Base-by-base conservation (phyloP, 1,284 basidiomycete species). In the Papiliotrema fonsecae region DNA sequence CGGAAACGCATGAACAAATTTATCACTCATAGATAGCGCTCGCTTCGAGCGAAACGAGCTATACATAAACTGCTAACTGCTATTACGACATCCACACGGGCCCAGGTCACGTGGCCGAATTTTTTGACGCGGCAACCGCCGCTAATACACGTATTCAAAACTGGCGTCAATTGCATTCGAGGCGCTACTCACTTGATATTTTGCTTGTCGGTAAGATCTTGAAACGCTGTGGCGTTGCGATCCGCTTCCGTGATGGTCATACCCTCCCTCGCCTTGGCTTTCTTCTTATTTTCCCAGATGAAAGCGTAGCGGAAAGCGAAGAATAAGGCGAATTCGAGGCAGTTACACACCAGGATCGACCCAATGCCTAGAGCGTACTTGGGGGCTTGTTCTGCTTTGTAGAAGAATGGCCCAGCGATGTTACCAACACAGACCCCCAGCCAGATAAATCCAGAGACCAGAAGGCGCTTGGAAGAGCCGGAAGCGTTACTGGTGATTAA, bases 401-500 rank as follows among this genome's bases (percentile, higher is more conserved):
- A 76, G 42, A 77, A 68, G 69, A 77, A 76, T 4, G 70, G 73
- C 1, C 67, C 22, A n/a, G 34, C 14, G n/a, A 19, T 62, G 44
- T 77, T 77, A 4, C 75, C 72, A 41, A 66, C 49, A 30, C 67
- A 73, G 0, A 64, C 70, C n/a, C 72, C 70, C 36, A 69, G 50
- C 69, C 70, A 68, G 44, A 66, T 66, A 40, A 61, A 61, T 52
- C 69, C 68, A 40, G 69, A 69, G 31, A 61, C 67, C 21, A 69
- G 60, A 72, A 74, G 72, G 57, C 75, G 76, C 66, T 78, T 78
- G 18, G 74, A 73, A 55, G 75, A 72, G 16, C 77, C 77, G 27
- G 71, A 76, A 1, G 75, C 72, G 58, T 79, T 79, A 11, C 74
- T 74, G 6, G 76, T 76, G 39, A 79, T 70, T 30, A 78, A 65